Conservation (phyloP, 2,329 filamentous ascomycete genomes). For the Epichloe scottii region DNA sequence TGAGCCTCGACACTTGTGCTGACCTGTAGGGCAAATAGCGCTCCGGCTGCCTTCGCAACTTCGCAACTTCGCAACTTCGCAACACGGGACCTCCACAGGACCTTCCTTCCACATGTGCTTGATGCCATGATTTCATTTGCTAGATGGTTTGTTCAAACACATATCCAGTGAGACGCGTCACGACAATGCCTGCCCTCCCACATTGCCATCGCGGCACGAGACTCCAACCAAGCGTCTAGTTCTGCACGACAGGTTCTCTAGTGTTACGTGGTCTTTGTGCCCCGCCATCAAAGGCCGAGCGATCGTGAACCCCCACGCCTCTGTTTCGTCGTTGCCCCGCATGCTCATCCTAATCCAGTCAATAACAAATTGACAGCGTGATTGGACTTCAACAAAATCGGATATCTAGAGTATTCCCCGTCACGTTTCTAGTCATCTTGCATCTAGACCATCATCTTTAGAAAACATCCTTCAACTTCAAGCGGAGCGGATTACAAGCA, state of each 20-base stretch:
- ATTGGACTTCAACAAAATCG: background rate
- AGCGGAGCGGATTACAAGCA: no score
- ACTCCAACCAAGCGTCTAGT: background rate
- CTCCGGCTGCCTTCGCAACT: slow-evolving; percentile 1
- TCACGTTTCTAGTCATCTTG: background rate
- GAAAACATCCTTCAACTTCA: no score
- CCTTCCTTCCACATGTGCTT: slow-evolving; percentile 1
- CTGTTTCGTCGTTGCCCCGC: background rate
- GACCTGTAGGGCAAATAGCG: slow-evolving; percentile 11
- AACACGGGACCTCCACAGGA: no score
- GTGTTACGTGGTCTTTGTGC: background rate
- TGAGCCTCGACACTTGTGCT: slow-evolving; percentile 13
- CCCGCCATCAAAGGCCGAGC: background rate
- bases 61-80: background rate
- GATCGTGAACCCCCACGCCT: background rate
- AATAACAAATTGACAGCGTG: background rate
- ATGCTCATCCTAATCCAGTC: background rate
- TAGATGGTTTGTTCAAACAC: background rate
- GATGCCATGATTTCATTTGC: background rate
- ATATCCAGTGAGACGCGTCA: no score
- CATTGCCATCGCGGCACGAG: background rate
- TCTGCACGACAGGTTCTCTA: background rate
- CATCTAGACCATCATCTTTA: no score
- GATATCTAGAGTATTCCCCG: background rate
- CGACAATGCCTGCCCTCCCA: background rate